These are phyloP conservation scores for Suhomyces sp. DNA, from an alignment of 805 yeast species.

Conservation along the genomic window DNA sequence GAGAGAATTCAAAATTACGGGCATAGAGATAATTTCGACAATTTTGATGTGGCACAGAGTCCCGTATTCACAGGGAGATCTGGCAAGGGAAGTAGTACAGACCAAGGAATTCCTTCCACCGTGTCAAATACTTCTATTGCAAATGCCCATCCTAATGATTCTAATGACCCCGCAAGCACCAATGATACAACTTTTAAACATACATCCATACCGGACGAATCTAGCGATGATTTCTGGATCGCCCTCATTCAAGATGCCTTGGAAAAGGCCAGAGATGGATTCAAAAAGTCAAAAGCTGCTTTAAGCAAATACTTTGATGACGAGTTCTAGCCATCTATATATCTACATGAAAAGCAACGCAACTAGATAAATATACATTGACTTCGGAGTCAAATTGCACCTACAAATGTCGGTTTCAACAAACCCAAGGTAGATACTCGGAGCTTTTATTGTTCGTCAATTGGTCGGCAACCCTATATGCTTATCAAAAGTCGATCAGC, in stretches of 20 bases:
- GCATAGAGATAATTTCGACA: conserved; percentile 44
- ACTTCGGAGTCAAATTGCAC: too few species aligned
- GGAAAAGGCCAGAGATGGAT: conserved; percentile 50
- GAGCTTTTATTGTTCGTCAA: too few species aligned
- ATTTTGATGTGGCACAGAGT: conserved; percentile 21
- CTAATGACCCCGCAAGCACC: conserved; percentile 3
- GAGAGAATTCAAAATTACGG: conserved; percentile 94
- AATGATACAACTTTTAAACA: conserved; percentile 13
- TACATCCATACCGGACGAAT: conserved; percentile 13
- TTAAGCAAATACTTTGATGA: conserved; percentile 53
- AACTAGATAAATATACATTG: too few species aligned
- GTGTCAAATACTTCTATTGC: conserved; percentile 26
- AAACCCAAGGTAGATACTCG: too few species aligned
- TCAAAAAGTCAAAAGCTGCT: conserved; percentile 48
- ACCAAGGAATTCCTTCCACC: conserved; percentile 20
- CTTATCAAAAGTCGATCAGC: too few species aligned
- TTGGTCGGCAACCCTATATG: too few species aligned
- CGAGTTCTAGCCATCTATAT: conserved; percentile 11
- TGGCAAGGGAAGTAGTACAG: conserved; percentile 16
- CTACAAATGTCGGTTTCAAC: too few species aligned
- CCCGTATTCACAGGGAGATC: background rate
- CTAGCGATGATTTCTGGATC: conserved; percentile 38
- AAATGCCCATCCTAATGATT: conserved; percentile 12
- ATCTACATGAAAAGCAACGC: too few species aligned
- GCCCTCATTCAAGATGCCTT: conserved; percentile 53